Conservation (phyloP, 192 early-diverging fungal species). For the Polychytrium aggregatum region DNA sequence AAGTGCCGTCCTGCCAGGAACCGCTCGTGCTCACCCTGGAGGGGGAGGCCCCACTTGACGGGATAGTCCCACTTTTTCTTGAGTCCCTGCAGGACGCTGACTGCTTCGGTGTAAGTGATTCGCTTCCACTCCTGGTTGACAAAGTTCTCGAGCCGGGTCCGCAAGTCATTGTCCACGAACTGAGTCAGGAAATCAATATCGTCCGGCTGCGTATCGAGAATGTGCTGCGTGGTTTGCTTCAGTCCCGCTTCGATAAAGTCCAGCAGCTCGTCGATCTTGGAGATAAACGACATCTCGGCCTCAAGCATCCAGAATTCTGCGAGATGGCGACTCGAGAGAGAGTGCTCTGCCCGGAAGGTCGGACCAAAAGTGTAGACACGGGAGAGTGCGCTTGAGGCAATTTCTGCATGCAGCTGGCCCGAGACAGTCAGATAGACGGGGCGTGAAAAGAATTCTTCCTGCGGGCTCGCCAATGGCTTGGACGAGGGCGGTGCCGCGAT, state of each 20-base stretch:
- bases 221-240: neutral
- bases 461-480: slow-evolving; percentile 1
- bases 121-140: slow-evolving; percentile 47
- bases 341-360: slow-evolving; percentile 74
- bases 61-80: slow-evolving; percentile 48
- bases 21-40: slow-evolving; percentile 82
- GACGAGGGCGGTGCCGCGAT: neutral
- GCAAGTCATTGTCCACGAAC: slow-evolving; percentile 38
- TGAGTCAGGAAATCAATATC: slow-evolving; percentile 51
- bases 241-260: slow-evolving; percentile 57
- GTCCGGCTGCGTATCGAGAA: neutral
- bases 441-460: slow-evolving; percentile 57
- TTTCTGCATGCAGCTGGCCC: slow-evolving; percentile 76
- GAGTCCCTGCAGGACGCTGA: slow-evolving; percentile 49
- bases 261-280: slow-evolving; percentile 45
- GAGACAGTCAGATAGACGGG: slow-evolving; percentile 74
- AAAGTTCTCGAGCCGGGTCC: slow-evolving; percentile 21
- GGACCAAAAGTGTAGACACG: slow-evolving; percentile 75
- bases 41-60: slow-evolving; percentile 55
- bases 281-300: slow-evolving; percentile 70
- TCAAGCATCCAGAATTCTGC: slow-evolving; percentile 95
- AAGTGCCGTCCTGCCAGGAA: slow-evolving; percentile 57
- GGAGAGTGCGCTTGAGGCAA: slow-evolving; percentile 54
- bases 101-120: slow-evolving; percentile 68
- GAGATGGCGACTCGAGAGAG: slow-evolving; percentile 68